Base-by-base conservation (phyloP, 2,329 filamentous ascomycete genomes). In the Dendrostoma leiphaemia region DNA sequence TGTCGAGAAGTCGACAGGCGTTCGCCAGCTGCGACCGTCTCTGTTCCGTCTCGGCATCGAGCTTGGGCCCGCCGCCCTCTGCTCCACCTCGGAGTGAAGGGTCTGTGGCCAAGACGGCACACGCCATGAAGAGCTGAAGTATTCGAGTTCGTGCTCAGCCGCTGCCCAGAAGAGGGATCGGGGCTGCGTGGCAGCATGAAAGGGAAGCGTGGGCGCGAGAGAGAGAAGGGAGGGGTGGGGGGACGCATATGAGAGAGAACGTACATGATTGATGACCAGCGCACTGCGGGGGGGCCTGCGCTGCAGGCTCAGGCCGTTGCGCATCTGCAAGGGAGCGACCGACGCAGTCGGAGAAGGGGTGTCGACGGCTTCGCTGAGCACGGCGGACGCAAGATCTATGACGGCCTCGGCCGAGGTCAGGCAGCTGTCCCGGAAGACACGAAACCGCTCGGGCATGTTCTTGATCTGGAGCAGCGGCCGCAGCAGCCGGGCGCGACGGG, bases 1-100 rank as follows among this genome's bases (percentile, higher is more conserved):
- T 55, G 29, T 57, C 54, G 4, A 62, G 51, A 7, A 62, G 26
- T 2, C 48, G 53, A n/a, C 56, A 56, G n/a, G 58, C 61, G 35
- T 57, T 38, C 8, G 51, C 53, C 34, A 62, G 37, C 45, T 54
- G 51, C 8, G 38, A 17, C 3, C 59, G 40, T 23, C 53, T 53
- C 12, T 35, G 37, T 17, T 58, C 57, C n/a, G 46, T 54, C 28
- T 59, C 57, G 3, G 41, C 43, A 23, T 56, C 53, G 6, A 32
- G 15, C 12, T n/a, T 4, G 7, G 19, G 17, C 1, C 8, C 9
- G n/a, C 17, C 24, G 8, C 21, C 46, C 31, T 37, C 46, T 13
- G 29, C 2, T 15, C 24, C 34, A 4, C 26, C 29, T 21, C 26
- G 34, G 10, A 59, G 31, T 13, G 35, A 31, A 8, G 59, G 56